phyloP scores from a whole-genome alignment of 306 rosid genomes.

The Vigna radiata region DNA sequence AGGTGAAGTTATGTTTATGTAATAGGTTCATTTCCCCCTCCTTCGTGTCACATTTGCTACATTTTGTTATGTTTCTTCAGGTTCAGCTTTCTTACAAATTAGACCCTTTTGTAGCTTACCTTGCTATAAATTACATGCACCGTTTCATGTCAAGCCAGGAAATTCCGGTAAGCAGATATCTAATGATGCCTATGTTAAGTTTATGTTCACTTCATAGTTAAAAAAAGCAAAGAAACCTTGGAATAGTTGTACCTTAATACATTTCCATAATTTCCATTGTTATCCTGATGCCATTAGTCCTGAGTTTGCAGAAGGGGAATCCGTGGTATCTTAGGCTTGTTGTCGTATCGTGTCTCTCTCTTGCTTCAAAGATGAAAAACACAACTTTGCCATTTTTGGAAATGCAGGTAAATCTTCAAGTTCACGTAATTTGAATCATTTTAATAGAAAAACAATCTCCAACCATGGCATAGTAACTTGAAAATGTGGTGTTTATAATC shows the following conservation, averaged over 20 bases:
- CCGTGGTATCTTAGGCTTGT: constrained; percentile 66
- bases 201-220: neutral
- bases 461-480: constrained; percentile 2
- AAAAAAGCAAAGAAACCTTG: constrained; percentile 3
- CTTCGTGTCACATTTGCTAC: constrained; percentile 32
- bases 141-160: constrained; percentile 66
- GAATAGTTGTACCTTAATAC: constrained; percentile 7
- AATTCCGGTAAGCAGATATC: constrained; percentile 57
- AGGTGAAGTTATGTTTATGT: constrained; percentile 51
- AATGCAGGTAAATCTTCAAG: constrained; percentile 54
- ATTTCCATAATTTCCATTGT: neutral
- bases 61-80: constrained; percentile 42
- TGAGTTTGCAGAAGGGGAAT: constrained; percentile 57
- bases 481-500: neutral
- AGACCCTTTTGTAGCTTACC: constrained; percentile 65
- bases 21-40: constrained; percentile 8
- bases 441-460: neutral
- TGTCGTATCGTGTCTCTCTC: constrained; percentile 62
- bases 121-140: constrained; percentile 74
- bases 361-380: constrained; percentile 77
- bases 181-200: constrained; percentile 1
- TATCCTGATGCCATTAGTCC: constrained; percentile 11
- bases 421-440: neutral
- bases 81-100: constrained; percentile 59
- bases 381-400: constrained; percentile 50